Evolutionary conservation across 2,329 filamentous ascomycete species (phyloP).

Genomic region (Zalaria sp.): DNA sequence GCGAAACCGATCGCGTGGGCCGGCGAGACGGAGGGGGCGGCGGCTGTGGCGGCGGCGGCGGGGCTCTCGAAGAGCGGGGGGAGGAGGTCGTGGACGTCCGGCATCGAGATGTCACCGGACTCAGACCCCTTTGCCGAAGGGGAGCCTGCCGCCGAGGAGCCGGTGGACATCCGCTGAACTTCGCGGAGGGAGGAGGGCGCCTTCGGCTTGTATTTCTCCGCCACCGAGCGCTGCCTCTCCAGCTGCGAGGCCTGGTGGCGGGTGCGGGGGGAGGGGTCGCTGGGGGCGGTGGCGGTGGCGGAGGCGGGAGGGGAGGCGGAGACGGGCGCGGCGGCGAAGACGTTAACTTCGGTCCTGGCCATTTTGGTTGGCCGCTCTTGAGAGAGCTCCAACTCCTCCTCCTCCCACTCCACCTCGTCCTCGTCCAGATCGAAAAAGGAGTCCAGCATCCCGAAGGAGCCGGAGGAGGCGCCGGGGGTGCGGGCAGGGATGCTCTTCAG

Average conservation of each 20-base stretch:
- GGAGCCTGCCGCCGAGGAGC: not conserved
- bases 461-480: slow-evolving; percentile 5
- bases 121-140: too few species aligned
- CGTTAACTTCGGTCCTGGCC: slow-evolving; percentile 6
- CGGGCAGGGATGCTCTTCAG: slow-evolving; percentile 7
- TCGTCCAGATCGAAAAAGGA: slow-evolving; percentile 7
- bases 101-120: too few species aligned
- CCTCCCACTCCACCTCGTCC: slow-evolving; percentile 5
- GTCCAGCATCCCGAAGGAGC: slow-evolving; percentile 7
- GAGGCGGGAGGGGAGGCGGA: not conserved
- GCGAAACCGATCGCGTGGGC: too few species aligned
- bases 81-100: too few species aligned
- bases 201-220: slow-evolving; percentile 28
- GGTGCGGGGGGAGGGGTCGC: slow-evolving; percentile 1
- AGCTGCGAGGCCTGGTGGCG: not conserved
- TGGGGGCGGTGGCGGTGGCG: slow-evolving; percentile 1
- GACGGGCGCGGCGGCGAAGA: slow-evolving; percentile 5
- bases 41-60: too few species aligned
- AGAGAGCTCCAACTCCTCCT: slow-evolving; percentile 2
- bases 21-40: too few species aligned
- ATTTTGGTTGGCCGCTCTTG: slow-evolving; percentile 5
- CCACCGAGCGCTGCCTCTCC: slow-evolving; percentile 7
- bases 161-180: slow-evolving; percentile 9
- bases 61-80: too few species aligned
- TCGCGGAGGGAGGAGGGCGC: slow-evolving; percentile 27